Evolutionary conservation across 2,329 filamentous ascomycete genomes (phyloP), one percentile per base, ranked within the genome.

Genomic region (Albifimbria verrucaria): DNA sequence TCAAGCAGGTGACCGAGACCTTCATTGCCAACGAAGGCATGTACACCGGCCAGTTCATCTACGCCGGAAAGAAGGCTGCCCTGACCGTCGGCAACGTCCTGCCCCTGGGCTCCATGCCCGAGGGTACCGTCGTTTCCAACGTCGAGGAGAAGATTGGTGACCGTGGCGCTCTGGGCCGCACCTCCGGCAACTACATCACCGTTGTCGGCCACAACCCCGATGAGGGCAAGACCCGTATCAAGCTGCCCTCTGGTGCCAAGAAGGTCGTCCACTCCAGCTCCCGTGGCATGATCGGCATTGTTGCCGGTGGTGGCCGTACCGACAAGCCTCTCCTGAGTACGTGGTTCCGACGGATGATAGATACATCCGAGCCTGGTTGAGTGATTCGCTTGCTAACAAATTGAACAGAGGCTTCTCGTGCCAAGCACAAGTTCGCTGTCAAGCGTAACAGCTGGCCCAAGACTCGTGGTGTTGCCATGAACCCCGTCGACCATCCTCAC

Each of bases 401-500:
- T 53, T 21, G 20, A 44, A 79, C 83, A 90, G 87, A 99, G 93
- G 94, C 94, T 72, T 97, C 93, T 73, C 91, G 94, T 76, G 94
- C 94, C 73, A 99, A 97, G 91, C 93, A 97, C 78, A 99, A 99
- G 90, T 99, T 96, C 83, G 92, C 92, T 69, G 95, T 97, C 83
- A 99, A 99, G 92, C 92, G 94, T 77, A 97, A 99, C 91, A 93
- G 87, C 75, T 99, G 94, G 94, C 94, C 94, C 81, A 97, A 96
- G 90, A 99, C 94, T 86, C 93, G 94, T 94, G 94, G 94, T 97
- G 94, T 99, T 88, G 94, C 94, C 80, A 99, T 99, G 94, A 99
- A 99, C 85, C 94, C 94, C 72, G 94, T 99, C 73, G 94, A 99
- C 82, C 94, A 99, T 87, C 90, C 90, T 78, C 90, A 94, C 88